Evolutionary conservation across 108 stramenopile species (phyloP).

Genomic region (Nitzschia sp.): DNA sequence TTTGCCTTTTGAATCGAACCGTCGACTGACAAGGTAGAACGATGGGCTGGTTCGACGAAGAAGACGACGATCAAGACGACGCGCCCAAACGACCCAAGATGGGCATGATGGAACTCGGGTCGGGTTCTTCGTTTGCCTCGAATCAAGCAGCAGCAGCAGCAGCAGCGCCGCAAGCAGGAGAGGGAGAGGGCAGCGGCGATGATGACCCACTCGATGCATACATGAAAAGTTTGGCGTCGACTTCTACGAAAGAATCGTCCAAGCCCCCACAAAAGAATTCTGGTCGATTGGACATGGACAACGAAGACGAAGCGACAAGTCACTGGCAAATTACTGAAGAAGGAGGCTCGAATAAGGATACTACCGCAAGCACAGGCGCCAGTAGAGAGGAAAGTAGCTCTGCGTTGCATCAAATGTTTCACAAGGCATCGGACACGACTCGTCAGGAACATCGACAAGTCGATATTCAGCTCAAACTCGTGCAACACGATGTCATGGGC

Average conservation of each 20-base stretch:
- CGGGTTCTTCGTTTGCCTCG: background rate
- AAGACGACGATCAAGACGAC: conserved; percentile 13
- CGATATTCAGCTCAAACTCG: conserved; percentile 33
- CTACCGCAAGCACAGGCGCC: background rate
- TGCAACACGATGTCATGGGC: conserved; percentile 28
- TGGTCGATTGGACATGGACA: conserved; percentile 71
- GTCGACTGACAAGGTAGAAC: too few species aligned
- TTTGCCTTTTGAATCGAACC: too few species aligned
- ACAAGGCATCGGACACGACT: conserved; percentile 22
- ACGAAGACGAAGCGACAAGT: conserved; percentile 82
- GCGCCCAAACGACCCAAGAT: background rate
- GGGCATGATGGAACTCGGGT: conserved; percentile 2
- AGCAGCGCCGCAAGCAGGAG: background rate
- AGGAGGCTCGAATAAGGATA: conserved; percentile 1
- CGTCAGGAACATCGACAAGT: conserved; percentile 19
- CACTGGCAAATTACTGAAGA: conserved; percentile 52
- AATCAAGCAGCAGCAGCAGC: background rate
- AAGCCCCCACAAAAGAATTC: background rate
- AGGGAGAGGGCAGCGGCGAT: conserved; percentile 42
- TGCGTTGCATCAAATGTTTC: conserved; percentile 23
- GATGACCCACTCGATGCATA: conserved; percentile 86
- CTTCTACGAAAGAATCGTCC: background rate
- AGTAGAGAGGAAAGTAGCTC: background rate
- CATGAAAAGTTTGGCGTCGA: conserved; percentile 63
- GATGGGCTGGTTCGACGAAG: too few species aligned